A percentile compares a stretch with the other conserved stretches of the same genome.
phyloP scores from a whole-genome alignment of 148 eudicot species.

The Gaultheria prostrata region DNA sequence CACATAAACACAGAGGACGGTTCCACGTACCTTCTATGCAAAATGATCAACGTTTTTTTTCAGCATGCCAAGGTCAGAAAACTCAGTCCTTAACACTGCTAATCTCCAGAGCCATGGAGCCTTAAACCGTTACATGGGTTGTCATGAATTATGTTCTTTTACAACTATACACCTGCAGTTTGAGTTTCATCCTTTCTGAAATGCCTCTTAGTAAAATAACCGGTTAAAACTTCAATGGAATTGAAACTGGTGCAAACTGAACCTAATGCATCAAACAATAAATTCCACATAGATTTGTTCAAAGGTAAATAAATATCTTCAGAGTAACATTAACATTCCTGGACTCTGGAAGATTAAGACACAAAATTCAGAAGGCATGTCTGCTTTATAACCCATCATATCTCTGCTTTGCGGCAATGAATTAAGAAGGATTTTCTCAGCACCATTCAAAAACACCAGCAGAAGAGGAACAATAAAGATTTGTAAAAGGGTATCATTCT shows the following conservation, averaged over 20 bases:
- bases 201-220: not conserved
- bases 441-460: not conserved
- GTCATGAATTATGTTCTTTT: not conserved
- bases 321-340: not conserved
- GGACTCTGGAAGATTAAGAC: not conserved
- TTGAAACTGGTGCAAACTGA: not conserved
- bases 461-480: not conserved
- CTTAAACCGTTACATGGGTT: not conserved
- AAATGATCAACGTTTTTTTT: not conserved
- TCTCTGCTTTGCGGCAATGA: not conserved
- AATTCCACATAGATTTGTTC: not conserved
- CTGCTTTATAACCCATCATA: not conserved
- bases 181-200: not conserved
- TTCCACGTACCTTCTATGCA: not conserved
- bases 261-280: not conserved
- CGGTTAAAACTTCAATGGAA: not conserved
- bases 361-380: not conserved
- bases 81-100: not conserved
- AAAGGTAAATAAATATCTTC: no score
- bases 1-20: not conserved
- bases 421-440: not conserved
- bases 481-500: not conserved
- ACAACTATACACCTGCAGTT: not conserved
- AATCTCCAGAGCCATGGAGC: not conserved
- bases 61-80: constrained; percentile 5